A percentile compares a stretch with the other conserved stretches of the same genome.
Conservation (phyloP, 2,329 filamentous ascomycete species). For the Trichoderma sp. region DNA sequence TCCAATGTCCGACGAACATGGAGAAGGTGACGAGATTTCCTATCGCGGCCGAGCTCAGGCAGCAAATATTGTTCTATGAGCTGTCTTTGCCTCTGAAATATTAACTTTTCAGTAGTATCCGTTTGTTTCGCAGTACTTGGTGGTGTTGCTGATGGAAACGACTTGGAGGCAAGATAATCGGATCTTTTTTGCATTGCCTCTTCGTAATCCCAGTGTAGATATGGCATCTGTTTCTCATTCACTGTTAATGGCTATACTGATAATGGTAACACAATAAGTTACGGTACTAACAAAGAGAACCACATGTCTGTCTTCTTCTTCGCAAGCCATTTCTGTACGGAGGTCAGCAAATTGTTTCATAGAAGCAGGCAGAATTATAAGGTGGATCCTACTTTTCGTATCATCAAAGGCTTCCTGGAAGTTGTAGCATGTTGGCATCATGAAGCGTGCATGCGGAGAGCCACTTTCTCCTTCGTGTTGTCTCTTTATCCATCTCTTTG, state of each 20-base stretch:
- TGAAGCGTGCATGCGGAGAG: background rate
- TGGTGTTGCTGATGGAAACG: too few relatives aligned
- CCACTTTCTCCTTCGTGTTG: background rate
- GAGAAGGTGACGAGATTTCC: background rate
- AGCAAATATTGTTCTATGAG: background rate
- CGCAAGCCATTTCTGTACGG: background rate
- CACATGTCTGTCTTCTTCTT: background rate
- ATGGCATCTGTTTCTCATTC: background rate
- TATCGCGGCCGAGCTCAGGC: fast-evolving
- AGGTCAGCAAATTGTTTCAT: background rate
- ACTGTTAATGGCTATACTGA: too few relatives aligned
- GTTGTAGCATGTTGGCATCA: slow-evolving; percentile 1
- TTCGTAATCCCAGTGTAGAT: slow-evolving; percentile 7
- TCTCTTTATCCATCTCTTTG: background rate
- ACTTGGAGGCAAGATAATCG: too few relatives aligned
- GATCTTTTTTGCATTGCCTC: background rate
- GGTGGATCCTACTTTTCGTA: too few relatives aligned
- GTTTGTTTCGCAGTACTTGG: too few relatives aligned
- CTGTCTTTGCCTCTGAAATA: background rate
- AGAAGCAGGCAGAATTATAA: background rate
- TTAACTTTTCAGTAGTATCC: too few relatives aligned
- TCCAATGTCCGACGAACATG: slow-evolving; percentile 2
- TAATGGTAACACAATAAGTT: background rate
- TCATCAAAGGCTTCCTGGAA: background rate
- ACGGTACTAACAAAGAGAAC: background rate